Base-by-base conservation (phyloP, 164 flowering plant species). In the Stephania japonica region DNA sequence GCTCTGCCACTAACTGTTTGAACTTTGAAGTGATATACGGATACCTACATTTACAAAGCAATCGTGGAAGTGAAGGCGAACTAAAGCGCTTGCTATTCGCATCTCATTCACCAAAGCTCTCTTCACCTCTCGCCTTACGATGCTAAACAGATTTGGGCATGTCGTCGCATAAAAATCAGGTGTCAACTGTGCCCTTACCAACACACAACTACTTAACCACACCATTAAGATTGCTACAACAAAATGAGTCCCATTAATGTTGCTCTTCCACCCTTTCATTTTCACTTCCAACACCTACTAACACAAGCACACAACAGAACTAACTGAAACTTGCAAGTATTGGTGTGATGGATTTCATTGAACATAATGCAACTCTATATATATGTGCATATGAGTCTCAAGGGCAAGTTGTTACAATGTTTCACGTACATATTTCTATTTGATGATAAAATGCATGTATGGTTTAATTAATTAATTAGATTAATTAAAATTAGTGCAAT, bases 11-110 rank as follows among this genome's bases (percentile, higher is more conserved):
- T n/a, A n/a, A n/a, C n/a, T 32, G 4, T 4, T 32, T 32, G 38
- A 32, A 32, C n/a, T n/a, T n/a, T n/a, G n/a, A 7, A 3, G 10
- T 21, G 7, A 24, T n/a, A 23, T 0, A n/a, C 3, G 14, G 26
- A 56, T 27, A 79, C 88, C 78, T 61, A 92, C 98, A 75, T 92
- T 87, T 32, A 93, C 98, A 42, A 91, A 94, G 82, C 98, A 91
- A 73, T 94, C 98, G 70, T 94, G 98, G 78, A 94, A 94, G 73
- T 94, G 98, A 66, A 94, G 94, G 0, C 97, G 90, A 63, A 90
- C 59, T 80, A 94, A 75, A 62, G 92, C 87, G 43, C 90, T 94
- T 0, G 88, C 96, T 86, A 88, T 91, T 69, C 98, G 78, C 76
- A 70, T 87, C 61, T 94, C 97, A 47, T 44, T 72, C 78, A 64